A percentile compares a stretch with the other conserved stretches of the same genome.
Conservation (phyloP, 257 asterid genomes). For the Phtheirospermum japonicum region DNA sequence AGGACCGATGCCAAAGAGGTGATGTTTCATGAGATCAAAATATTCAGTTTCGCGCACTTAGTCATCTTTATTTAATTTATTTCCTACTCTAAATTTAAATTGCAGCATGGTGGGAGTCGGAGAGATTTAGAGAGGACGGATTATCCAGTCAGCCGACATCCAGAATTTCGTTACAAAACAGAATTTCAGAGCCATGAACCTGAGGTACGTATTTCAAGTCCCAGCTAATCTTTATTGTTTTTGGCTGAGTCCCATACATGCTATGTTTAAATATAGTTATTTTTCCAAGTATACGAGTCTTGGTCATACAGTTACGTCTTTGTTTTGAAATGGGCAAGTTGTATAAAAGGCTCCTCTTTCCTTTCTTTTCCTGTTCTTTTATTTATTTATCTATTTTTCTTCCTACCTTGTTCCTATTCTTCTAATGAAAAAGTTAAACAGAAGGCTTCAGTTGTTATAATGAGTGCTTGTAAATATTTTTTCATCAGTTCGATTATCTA, state of each 20-base stretch:
- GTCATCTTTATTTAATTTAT: slow-evolving; percentile 17
- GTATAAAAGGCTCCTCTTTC: slow-evolving; percentile 14
- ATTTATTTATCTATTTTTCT: neutral
- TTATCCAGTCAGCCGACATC: slow-evolving; percentile 57
- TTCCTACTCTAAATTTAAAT: slow-evolving; percentile 23
- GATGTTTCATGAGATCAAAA: slow-evolving; percentile 24
- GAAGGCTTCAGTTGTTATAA: slow-evolving; percentile 28
- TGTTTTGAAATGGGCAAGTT: slow-evolving; percentile 20
- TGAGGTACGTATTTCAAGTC: slow-evolving; percentile 51
- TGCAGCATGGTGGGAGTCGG: slow-evolving; percentile 59
- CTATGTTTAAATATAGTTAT: slow-evolving; percentile 1
- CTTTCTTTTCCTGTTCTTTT: neutral
- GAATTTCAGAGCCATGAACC: slow-evolving; percentile 97
- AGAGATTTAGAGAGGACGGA: slow-evolving; percentile 76
- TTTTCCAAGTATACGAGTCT: slow-evolving; percentile 17
- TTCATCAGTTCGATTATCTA: slow-evolving; percentile 74
- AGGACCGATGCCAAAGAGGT: slow-evolving; percentile 75
- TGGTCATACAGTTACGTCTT: neutral
- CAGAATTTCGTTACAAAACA: slow-evolving; percentile 84
- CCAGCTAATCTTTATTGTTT: slow-evolving; percentile 10
- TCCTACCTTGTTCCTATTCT: neutral
- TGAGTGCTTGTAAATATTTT: slow-evolving; percentile 26
- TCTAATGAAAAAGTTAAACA: neutral
- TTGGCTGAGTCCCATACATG: slow-evolving; percentile 3
- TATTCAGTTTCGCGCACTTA: slow-evolving; percentile 20